Base-by-base conservation (phyloP, 345 rosid species). In the Crucihimalaya himalaica region DNA sequence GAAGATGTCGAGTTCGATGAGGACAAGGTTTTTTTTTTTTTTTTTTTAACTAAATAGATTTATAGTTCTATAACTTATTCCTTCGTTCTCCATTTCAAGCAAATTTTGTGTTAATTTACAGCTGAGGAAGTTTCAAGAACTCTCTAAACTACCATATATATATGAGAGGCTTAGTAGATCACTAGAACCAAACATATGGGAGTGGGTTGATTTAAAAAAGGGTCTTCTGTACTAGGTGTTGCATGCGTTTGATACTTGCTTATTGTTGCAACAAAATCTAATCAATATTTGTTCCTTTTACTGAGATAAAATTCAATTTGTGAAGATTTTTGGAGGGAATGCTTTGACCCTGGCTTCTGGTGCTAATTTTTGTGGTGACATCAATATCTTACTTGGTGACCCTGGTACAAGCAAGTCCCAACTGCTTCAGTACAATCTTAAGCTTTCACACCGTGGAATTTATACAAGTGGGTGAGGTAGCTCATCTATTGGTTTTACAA, bases 381-480 rank as follows among this genome's bases (percentile, higher is more conserved):
- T 94, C 69, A 94, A 94, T 73, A 85, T 94, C 70, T 91, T 94
- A 80, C 96, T 89, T 81, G 98, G 98, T 81, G 98, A 94, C 82
- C 98, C 98, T 76, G 98, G 97, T 74, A 94, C 97, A 19, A 95
- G 99, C 80, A 92, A 95, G 85, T 95, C 99, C 54, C 98, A 95
- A 81, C 81, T 95, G 76, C 97, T 95, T 39, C 97, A 92, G 68
- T 92, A 92, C 84, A 88, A 90, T 57, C 98, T 92, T 83, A 92
- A 92, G 86, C 85, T 95, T 66, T 84, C 99, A 64, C 91, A 97
- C 7, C 97, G 99, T 65, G 99, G 99, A 40, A 92, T 95, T 53
- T 95, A 92, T 81, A 90, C 99, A 8, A 92, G 99, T 72, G 99
- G 99, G 76, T 82, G 88, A 73, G 99, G 99, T 19, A 95, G 97